Conservation (phyloP, 495 filamentous ascomycete species). For the Niebla homalea region DNA sequence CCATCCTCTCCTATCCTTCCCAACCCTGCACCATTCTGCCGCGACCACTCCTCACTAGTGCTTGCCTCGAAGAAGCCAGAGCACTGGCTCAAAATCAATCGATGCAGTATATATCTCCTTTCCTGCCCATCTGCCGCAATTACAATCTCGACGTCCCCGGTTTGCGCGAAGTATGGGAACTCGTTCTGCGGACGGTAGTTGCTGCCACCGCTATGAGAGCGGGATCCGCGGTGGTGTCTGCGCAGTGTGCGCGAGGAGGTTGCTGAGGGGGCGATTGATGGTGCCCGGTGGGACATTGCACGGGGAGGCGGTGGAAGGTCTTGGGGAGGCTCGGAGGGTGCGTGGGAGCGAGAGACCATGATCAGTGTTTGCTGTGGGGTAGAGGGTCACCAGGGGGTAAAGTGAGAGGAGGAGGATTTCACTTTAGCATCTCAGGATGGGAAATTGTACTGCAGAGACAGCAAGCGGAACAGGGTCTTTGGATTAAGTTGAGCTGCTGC, state of each 20-base stretch:
- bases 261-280: slow-evolving; percentile 35
- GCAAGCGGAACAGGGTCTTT: too few species aligned
- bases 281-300: not conserved
- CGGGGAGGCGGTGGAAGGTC: not conserved
- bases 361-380: not conserved
- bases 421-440: too few species aligned
- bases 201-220: slow-evolving; percentile 67
- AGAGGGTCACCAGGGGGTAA: too few species aligned
- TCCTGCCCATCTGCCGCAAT: slow-evolving; percentile 59
- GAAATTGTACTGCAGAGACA: too few species aligned
- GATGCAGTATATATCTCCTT: slow-evolving; percentile 73
- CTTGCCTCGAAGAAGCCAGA: slow-evolving; percentile 89
- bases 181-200: slow-evolving; percentile 68
- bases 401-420: too few species aligned
- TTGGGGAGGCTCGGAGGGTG: not conserved
- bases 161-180: slow-evolving; percentile 81
- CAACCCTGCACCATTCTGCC: slow-evolving; percentile 22
- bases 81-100: slow-evolving; percentile 70
- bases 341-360: slow-evolving; percentile 1
- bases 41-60: slow-evolving; percentile 66
- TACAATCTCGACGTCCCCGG: slow-evolving; percentile 81
- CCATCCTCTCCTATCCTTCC: slow-evolving; percentile 44
- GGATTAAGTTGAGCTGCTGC: too few species aligned
- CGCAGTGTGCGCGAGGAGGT: slow-evolving; percentile 43
- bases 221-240: slow-evolving; percentile 56